These are phyloP conservation scores for Phytophthora sansomeana DNA, from an alignment of 352 stramenopile species.

Conservation along the genomic window DNA sequence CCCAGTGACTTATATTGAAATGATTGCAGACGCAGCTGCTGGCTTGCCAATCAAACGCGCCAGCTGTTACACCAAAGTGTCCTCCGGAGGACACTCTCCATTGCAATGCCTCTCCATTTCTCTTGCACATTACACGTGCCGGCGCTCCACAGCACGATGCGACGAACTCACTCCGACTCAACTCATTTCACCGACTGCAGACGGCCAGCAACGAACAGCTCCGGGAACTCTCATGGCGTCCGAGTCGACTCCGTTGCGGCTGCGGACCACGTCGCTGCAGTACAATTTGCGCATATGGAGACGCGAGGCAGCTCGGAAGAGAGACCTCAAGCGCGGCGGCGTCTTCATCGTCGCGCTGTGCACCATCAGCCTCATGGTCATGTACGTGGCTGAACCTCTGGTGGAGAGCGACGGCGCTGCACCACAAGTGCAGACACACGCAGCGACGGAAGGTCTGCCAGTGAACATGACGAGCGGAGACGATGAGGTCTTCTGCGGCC, in stretches of 20 bases:
- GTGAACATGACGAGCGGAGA: conserved; percentile 35
- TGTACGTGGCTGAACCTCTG: conserved; percentile 25
- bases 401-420: conserved; percentile 9
- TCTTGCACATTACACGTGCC: conserved; percentile 17
- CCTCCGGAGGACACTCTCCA: conserved; percentile 13
- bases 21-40: conserved; percentile 24
- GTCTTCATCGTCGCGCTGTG: conserved; percentile 35
- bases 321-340: conserved; percentile 34
- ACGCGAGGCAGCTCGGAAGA: conserved; percentile 31
- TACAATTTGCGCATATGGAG: conserved; percentile 38
- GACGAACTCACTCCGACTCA: conserved; percentile 33
- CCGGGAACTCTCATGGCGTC: conserved; percentile 20
- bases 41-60: conserved; percentile 30
- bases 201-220: not conserved
- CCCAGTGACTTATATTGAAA: not conserved
- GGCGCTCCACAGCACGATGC: conserved; percentile 20
- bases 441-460: conserved; percentile 22
- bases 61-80: conserved; percentile 17
- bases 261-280: conserved; percentile 37
- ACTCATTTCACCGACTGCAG: conserved; percentile 23
- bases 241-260: conserved; percentile 32
- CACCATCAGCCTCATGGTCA: conserved; percentile 32
- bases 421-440: conserved; percentile 30
- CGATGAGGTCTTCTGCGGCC: conserved; percentile 56
- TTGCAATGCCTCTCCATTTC: conserved; percentile 5